Evolutionary conservation across 148 eudicot species (phyloP), one percentile per base, ranked within the genome.

Genomic region (Amaranthus palmeri): DNA sequence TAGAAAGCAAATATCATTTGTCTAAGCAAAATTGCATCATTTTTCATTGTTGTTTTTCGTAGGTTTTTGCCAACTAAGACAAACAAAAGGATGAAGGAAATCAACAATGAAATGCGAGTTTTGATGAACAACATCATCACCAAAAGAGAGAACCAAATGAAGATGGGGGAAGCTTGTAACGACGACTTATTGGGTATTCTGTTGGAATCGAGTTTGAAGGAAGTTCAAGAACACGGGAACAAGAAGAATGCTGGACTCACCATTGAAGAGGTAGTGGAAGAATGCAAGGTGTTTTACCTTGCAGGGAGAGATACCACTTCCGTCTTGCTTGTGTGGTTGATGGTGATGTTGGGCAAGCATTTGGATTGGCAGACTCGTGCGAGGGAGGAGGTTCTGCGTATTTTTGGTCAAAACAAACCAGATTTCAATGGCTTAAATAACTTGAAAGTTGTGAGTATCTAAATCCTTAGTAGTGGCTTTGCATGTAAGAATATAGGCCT

Each of bases 301-400:
- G 83, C 83, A 13, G 83, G 81, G 13, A 73, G 78, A n/a, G 80
- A 76, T 45, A 81, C 80, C 14, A 76, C 80, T 50, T 77, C 83
- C 0, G 74, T 69, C 50, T 76, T 77, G 62, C 81, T 81, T 41
- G 48, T 77, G 7, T 77, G 73, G 74, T 70, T 72, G 15, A 69
- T 81, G 72, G 77, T 81, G 45, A 51, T 77, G 41, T 65, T 81
- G 50, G 80, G 68, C 18, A 69, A 65, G 40, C 78, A 81, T 56
- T 58, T 57, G 54, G 75, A 77, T 36, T 81, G 83, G 83, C 84
- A 81, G 71, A 49, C 65, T 14, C 71, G 72, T 10, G 84, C 84
- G 4, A 61, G 81, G 10, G 81, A 81, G 67, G 84, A 81, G 74
- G 78, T 78, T 61, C 47, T 81, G 40, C 46, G 65, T 14, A 57